Conservation (phyloP, 805 yeast genomes). For the Spathaspora arborariae region DNA sequence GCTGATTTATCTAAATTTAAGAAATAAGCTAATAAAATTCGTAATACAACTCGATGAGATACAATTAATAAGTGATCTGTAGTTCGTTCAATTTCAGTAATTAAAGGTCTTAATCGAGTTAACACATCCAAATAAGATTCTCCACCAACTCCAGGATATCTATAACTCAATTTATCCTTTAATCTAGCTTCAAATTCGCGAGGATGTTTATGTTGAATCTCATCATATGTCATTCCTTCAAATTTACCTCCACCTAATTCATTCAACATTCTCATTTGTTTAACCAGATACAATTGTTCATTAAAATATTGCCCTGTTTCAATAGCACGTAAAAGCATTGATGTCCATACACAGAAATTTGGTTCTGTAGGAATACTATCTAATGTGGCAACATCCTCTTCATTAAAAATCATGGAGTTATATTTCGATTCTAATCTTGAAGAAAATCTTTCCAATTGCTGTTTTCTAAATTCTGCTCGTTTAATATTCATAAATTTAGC, state of each 20-base stretch:
- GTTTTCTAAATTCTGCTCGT: constrained; percentile 60
- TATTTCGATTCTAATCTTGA: constrained; percentile 43
- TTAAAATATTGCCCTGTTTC: constrained; percentile 77
- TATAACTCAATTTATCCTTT: constrained; percentile 72
- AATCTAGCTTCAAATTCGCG: constrained; percentile 76
- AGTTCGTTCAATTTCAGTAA: constrained; percentile 89
- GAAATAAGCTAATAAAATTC: constrained; percentile 85
- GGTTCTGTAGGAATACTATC: constrained; percentile 51
- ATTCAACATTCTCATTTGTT: constrained; percentile 89
- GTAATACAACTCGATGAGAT: constrained; percentile 86
- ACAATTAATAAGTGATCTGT: constrained; percentile 80
- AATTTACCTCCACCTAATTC: constrained; percentile 91
- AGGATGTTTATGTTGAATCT: constrained; percentile 70
- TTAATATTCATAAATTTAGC: constrained; percentile 71
- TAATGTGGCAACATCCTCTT: constrained; percentile 15
- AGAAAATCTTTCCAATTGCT: constrained; percentile 54
- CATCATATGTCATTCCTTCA: constrained; percentile 90
- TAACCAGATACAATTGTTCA: constrained; percentile 68
- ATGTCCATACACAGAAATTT: constrained; percentile 87
- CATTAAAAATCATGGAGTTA: constrained; percentile 22
- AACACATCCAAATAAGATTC: constrained; percentile 93
- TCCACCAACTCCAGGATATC: constrained; percentile 98
- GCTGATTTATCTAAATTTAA: constrained; percentile 75
- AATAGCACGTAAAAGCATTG: constrained; percentile 74
- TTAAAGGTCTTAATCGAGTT: constrained; percentile 82